Conservation (phyloP, 768 basidiomycete genomes). For the Lactarius akahatsu region DNA sequence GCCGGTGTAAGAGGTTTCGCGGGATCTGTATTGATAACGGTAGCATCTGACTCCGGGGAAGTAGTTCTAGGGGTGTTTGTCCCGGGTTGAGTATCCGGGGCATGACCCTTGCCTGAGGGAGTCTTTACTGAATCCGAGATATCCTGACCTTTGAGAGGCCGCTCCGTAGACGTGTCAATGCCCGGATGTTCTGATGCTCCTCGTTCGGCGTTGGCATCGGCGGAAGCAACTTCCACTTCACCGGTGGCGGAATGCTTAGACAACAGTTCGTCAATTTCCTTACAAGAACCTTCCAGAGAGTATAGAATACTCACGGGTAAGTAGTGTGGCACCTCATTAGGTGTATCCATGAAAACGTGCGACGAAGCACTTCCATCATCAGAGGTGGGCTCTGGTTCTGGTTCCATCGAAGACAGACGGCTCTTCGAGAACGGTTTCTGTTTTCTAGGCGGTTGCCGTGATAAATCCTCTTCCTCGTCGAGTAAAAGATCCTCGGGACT, state of each 20-base stretch:
- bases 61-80: neutral
- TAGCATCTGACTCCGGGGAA: constrained; percentile 14
- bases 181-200: neutral
- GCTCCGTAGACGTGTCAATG: neutral
- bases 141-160: constrained; percentile 4
- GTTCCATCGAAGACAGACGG: constrained; percentile 10
- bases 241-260: neutral
- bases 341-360: constrained; percentile 25
- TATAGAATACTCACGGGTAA: constrained; percentile 13
- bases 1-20: neutral
- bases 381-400: constrained; percentile 15
- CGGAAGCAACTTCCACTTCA: neutral
- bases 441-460: constrained; percentile 6
- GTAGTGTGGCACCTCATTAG: constrained; percentile 2
- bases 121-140: neutral
- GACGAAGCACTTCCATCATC: constrained; percentile 13
- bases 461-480: constrained; percentile 28
- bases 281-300: neutral
- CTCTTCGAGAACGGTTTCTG: neutral
- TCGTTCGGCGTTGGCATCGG: neutral
- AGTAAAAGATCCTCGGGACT: constrained; percentile 20
- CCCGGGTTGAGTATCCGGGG: neutral
- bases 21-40: constrained; percentile 19
- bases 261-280: constrained; percentile 5
- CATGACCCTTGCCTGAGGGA: neutral